Evolutionary conservation across 257 asterid genomes (phyloP), one percentile per base, ranked within the genome.

Genomic region (Catharanthus roseus): DNA sequence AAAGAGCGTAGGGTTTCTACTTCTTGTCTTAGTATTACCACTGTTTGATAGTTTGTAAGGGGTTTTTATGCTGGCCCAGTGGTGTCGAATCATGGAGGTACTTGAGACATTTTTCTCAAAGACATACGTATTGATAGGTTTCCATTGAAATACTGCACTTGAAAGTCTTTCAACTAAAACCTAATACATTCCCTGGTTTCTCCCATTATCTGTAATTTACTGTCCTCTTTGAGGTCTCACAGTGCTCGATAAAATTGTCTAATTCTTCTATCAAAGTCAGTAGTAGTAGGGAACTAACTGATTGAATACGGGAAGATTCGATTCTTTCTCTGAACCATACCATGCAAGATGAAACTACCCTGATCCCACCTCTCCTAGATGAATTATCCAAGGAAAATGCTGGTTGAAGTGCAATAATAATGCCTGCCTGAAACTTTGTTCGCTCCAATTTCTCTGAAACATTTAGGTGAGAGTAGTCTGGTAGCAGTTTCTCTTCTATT

Each of bases 391-490:
- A 62, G 19, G 29, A 19, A 34, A 2, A 33, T 24, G 18, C 28
- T 62, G 13, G 3, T 34, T 34, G 29, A 21, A 34, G 15, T 16
- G 11, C 67, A 4, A 34, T 62, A 33, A 21, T 55, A 54, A 18
- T 57, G 58, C 7, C 68, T 29, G 58, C 68, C 67, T 70, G 62
- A n/a, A 42, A 34, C n/a, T 33, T n/a, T 49, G 61, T 36, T 65
- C 44, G 56, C 24, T 2, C 34, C 21, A 34, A n/a, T n/a, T 4
- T 16, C 12, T 11, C 33, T 24, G 10, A 31, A 60, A 26, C 44
- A 60, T 31, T 16, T 60, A 60, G 11, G 26, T 16, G 1, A 57
- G 13, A 4, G 38, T 58, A 58, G 41, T 4, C 65, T 1, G 8
- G 9, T 15, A 58, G 5, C 16, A 7, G 15, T 7, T 7, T 60